phyloP scores from a whole-genome alignment of 306 rosid genomes.

The Styphnolobium japonicum region DNA sequence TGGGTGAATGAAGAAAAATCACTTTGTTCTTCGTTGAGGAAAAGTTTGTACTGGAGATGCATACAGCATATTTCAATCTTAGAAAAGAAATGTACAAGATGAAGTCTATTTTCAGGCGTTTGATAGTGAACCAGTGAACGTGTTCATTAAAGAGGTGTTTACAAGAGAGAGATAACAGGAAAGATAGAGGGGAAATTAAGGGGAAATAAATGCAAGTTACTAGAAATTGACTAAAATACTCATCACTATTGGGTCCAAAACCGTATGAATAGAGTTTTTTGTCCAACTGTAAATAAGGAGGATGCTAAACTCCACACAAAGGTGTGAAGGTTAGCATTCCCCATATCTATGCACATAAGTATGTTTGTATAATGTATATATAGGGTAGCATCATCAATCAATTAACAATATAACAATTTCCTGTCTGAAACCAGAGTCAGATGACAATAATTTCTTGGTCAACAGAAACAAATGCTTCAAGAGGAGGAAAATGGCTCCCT shows the following conservation, averaged over 20 bases:
- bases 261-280: not conserved
- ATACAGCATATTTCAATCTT: not conserved
- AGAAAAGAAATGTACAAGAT: not conserved
- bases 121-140: not conserved
- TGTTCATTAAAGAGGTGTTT: not conserved
- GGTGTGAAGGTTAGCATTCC: not conserved
- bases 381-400: not conserved
- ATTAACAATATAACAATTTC: not conserved
- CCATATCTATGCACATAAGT: not conserved
- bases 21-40: not conserved
- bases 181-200: not conserved
- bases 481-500: slow-evolving; percentile 16
- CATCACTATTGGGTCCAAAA: not conserved
- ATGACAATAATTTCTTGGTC: not conserved
- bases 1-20: not conserved
- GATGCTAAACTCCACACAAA: not conserved
- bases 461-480: not conserved
- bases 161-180: slow-evolving; percentile 1
- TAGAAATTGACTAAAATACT: not conserved
- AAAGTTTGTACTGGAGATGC: not conserved
- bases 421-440: not conserved
- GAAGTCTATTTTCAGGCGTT: slow-evolving; percentile 14
- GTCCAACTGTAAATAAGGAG: not conserved
- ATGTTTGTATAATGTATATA: not conserved
- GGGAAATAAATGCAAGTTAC: not conserved